Evolutionary conservation across 176 grass and related monocot genomes (phyloP), one percentile per base, ranked within the genome.

Genomic region (Oryza punctata): DNA sequence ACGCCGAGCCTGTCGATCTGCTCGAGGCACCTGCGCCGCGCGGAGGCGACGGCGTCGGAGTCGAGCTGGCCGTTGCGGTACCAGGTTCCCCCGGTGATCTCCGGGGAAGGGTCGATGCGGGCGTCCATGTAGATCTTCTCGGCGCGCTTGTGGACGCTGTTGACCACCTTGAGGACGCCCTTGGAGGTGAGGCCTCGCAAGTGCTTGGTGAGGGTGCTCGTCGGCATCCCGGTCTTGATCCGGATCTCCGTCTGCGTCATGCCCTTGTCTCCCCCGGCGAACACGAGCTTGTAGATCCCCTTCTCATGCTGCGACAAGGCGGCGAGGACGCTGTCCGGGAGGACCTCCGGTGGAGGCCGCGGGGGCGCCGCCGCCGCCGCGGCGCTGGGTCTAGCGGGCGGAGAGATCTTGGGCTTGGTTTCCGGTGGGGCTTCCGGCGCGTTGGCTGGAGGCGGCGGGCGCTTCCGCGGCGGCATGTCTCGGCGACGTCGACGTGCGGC

Each of bases 81-180:
- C 92, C 92, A 94, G 49, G 84, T 71, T 16, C 92, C 89, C 2
- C 89, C 92, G 1, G 92, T 87, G 64, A 91, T 81, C 87, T 94
- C 89, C 12, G 81, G 26, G 10, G 86, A 73, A 33, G 92, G 92
- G 60, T 89, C 61, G 81, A 91, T 87, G 32, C 90, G 86, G 10
- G 78, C 65, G 84, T 73, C 89, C 92, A 94, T 91, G 86, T 84
- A 91, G 43, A 87, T 64, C 87, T 94, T 94, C 87, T 67, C 86
- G 52, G 29, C 47, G 44, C 82, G 81, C 45, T 87, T 79, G 76
- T 87, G 89, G 43, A 89, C 72, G 64, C 86, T 85, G 15, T 70
- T 50, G 33, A 94, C 86, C 57, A 87, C 86, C 78, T 85, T 94
- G 73, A 94, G 69, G 50, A 91, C 73, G 0, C 60, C 32, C 30